Conservation (phyloP, 257 asterid genomes). For the Sherardia arvensis region DNA sequence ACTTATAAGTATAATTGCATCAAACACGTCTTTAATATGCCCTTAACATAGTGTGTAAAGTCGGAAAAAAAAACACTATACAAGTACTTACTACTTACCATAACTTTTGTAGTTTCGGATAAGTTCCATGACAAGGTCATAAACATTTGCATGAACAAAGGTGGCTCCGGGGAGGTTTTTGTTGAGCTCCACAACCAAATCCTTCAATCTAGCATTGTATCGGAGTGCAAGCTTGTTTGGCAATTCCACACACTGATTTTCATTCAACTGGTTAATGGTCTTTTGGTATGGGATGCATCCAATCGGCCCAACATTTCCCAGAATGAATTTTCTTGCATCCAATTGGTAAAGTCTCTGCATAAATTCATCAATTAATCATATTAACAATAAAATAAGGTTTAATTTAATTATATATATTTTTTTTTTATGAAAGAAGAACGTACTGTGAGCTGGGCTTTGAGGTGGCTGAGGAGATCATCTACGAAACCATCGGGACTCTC, state of each 20-base stretch:
- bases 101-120: constrained; percentile 61
- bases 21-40: too few relatives aligned
- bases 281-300: constrained; percentile 97
- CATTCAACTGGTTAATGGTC: constrained; percentile 54
- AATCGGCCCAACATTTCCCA: constrained; percentile 83
- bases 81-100: constrained; percentile 26
- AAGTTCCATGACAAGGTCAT: constrained; percentile 85
- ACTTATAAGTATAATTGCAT: too few relatives aligned
- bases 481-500: constrained; percentile 64
- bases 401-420: too few relatives aligned
- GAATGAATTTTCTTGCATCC: constrained; percentile 72
- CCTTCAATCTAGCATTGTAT: constrained; percentile 62
- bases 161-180: constrained; percentile 63
- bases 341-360: constrained; percentile 66
- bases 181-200: constrained; percentile 42
- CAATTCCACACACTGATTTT: constrained; percentile 59
- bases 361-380: too few relatives aligned
- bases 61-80: too few relatives aligned
- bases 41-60: too few relatives aligned
- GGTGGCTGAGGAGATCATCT: constrained; percentile 54
- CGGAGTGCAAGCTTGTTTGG: constrained; percentile 72
- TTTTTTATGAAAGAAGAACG: neutral
- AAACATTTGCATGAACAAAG: constrained; percentile 69
- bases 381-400: too few relatives aligned
- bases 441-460: constrained; percentile 72